These are phyloP conservation scores for Ilyonectria mors-panacis DNA, from an alignment of 2,329 filamentous ascomycete species.

Conservation along the genomic window DNA sequence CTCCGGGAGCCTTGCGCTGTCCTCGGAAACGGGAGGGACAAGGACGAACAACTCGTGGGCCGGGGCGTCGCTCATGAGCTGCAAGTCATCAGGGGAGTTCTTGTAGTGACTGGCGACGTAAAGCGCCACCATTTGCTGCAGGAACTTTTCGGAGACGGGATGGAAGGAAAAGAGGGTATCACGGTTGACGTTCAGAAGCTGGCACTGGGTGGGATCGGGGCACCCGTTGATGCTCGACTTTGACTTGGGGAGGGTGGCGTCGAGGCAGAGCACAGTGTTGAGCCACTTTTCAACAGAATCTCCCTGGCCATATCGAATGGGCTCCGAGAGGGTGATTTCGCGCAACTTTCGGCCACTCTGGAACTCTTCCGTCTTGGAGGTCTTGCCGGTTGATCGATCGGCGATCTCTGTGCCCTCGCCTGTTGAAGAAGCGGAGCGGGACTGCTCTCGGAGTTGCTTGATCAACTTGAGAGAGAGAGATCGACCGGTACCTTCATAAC, in stretches of 20 bases:
- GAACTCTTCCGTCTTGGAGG: constrained; percentile 74
- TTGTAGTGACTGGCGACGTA: constrained; percentile 99
- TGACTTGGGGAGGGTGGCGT: constrained; percentile 88
- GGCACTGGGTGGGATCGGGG: constrained; percentile 91
- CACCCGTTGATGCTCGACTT: constrained; percentile 82
- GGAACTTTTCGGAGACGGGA: constrained; percentile 94
- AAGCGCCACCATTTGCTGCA: constrained; percentile 98
- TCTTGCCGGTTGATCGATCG: constrained; percentile 84
- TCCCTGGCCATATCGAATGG: constrained; percentile 93
- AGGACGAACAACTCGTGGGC: constrained; percentile 97
- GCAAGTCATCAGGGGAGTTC: constrained; percentile 97
- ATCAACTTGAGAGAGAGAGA: constrained; percentile 97
- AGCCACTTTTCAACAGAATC: constrained; percentile 97
- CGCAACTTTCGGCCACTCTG: constrained; percentile 83
- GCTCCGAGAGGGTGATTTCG: constrained; percentile 93
- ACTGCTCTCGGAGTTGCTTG: constrained; percentile 95
- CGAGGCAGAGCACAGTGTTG: constrained; percentile 92
- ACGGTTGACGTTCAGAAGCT: constrained; percentile 93
- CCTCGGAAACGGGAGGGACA: constrained; percentile 86
- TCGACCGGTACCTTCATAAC: constrained; percentile 96
- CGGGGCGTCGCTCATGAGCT: constrained; percentile 97
- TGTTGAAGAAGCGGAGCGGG: constrained; percentile 73
- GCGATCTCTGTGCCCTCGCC: constrained; percentile 76
- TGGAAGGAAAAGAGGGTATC: constrained; percentile 99
- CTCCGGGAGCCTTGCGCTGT: constrained; percentile 85